A percentile compares a stretch with the other conserved stretches of the same genome.
Conservation (phyloP, 345 rosid genomes). For the Limnanthes douglasii region DNA sequence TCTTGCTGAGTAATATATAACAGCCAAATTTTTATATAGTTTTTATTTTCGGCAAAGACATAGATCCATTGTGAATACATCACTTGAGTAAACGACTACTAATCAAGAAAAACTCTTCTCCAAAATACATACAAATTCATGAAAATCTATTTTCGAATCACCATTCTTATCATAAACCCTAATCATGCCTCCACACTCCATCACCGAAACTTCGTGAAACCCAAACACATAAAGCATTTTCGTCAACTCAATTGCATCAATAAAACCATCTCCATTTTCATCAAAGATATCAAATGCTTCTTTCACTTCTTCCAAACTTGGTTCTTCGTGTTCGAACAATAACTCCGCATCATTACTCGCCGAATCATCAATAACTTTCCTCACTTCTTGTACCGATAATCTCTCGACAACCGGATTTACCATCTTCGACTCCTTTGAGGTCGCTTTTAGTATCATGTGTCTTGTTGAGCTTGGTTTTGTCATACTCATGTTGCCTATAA, state of each 20-base stretch:
- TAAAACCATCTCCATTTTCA: slow-evolving; percentile 49
- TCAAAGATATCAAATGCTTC: slow-evolving; percentile 45
- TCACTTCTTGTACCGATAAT: slow-evolving; percentile 17
- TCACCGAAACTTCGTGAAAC: slow-evolving; percentile 21
- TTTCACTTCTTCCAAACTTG: slow-evolving; percentile 22
- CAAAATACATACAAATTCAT: slow-evolving; percentile 33
- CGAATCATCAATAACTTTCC: slow-evolving; percentile 16
- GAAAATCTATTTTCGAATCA: slow-evolving; percentile 36
- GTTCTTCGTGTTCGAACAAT: slow-evolving; percentile 30
- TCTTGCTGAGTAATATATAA: not conserved
- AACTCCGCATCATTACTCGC: slow-evolving; percentile 12
- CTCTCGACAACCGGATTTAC: slow-evolving; percentile 2
- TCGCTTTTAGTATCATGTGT: not conserved
- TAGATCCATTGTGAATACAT: not conserved
- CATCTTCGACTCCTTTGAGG: not conserved
- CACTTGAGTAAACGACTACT: not conserved
- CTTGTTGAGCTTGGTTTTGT: slow-evolving; percentile 3
- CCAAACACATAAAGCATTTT: slow-evolving; percentile 22
- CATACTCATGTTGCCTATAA: slow-evolving; percentile 6
- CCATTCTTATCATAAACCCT: slow-evolving; percentile 27
- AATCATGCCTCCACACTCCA: slow-evolving; percentile 45
- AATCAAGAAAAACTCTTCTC: slow-evolving; percentile 22
- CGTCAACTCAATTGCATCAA: slow-evolving; percentile 38
- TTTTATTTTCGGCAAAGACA: not conserved
- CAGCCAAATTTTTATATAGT: not conserved